Conservation (phyloP, 73 alveolate genomes). For the Effrenium voratum region DNA sequence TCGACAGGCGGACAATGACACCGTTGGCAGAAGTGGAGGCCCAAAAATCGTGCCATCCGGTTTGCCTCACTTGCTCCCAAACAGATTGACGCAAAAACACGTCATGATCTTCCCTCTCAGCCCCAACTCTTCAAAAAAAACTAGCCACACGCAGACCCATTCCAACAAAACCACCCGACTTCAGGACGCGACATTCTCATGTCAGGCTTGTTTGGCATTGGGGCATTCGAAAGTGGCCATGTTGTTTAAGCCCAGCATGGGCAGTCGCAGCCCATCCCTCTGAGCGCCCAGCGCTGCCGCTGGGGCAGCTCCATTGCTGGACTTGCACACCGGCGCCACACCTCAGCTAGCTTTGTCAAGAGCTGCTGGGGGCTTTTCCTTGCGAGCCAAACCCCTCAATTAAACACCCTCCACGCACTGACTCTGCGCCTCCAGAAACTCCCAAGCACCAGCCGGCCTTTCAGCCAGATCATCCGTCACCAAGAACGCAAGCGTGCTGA, state of each 20-base stretch:
- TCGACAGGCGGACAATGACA: too few relatives aligned
- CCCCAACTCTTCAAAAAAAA: too few relatives aligned
- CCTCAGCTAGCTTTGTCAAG: not conserved
- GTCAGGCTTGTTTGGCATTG: too few relatives aligned
- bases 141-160: too few relatives aligned
- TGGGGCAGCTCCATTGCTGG: conserved; percentile 73
- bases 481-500: not conserved
- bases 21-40: too few relatives aligned
- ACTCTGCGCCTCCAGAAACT: not conserved
- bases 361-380: not conserved
- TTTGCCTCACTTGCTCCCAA: too few relatives aligned
- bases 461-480: not conserved
- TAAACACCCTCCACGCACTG: not conserved
- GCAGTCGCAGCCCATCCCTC: not conserved
- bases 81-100: too few relatives aligned
- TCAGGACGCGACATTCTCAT: too few relatives aligned
- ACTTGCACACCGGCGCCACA: conserved; percentile 63
- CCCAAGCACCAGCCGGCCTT: not conserved
- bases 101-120: too few relatives aligned
- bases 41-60: too few relatives aligned
- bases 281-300: conserved; percentile 37
- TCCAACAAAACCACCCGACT: too few relatives aligned
- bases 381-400: not conserved
- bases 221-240: too few relatives aligned
- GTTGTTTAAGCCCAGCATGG: not conserved